Base-by-base conservation (phyloP, 495 filamentous ascomycete species). In the Cercophora scortea region DNA sequence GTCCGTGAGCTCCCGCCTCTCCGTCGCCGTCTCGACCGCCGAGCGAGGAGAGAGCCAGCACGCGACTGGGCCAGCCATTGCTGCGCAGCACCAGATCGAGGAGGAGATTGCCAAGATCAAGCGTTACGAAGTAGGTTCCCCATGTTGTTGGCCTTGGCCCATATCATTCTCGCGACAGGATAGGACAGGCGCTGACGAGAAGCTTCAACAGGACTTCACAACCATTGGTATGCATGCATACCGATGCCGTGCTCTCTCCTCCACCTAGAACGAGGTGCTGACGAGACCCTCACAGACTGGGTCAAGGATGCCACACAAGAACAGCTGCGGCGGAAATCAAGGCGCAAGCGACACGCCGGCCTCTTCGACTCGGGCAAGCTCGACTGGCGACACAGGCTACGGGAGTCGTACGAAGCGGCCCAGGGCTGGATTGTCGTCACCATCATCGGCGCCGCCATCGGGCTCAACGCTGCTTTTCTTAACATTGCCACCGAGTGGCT, bases 371-470 rank as follows among this genome's bases (percentile, higher is more conserved):
- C 82, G 48, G 87, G 86, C 19, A 73, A 77, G 32, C 71, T 81
- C 53, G 88, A 88, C 45, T 97, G 90, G 91, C 78, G 89, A 68
- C 79, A 87, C 50, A 88, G 84, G 65, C 68, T 95, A 42, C 78
- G 79, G 70, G 88, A 96, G 63, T 86, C 88, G 15, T 97, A 96
- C 69, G 92, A 96, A 63, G 94, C 93, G 9, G 94, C 89, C 7
- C 94, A 97, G 71, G 92, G 90, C 8, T 98, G 93, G 93, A 92
- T 98, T 43, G 94, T 98, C 42, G 87, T 98, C 45, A 97, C 89
- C 13, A 75, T 98, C 46, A 91, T 98, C 51, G 93, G 93, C 49
- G 84, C 84, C 47, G 88, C 87, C 32, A 98, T 98, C 64, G 93
- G 93, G 3, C 57, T 96, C 45, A 97, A 96, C 61, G 91, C 93